Base-by-base conservation (phyloP, 139 green algal species). In the Volvox reticuliferus region DNA sequence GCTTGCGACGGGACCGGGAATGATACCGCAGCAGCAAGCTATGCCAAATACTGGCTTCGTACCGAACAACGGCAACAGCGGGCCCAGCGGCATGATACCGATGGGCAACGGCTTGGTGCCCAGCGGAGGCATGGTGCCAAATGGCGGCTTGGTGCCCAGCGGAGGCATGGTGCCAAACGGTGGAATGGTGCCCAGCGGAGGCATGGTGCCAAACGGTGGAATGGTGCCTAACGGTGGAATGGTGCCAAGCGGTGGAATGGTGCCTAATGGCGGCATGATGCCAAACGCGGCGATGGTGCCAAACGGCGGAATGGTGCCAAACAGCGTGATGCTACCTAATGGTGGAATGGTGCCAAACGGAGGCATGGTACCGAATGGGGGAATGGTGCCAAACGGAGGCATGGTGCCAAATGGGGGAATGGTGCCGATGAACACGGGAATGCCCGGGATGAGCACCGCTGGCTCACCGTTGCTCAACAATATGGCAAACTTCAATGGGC, bases 11-110 rank as follows among this genome's bases (percentile, higher is more conserved):
- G 76, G 75, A 32, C 44, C 65, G 12, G 84, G 71, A 22, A 92
- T 89, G 89, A 73, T 89, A 21, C 81, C 71, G 5, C 71, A 88
- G 82, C 89, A 88, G 82, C 89, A 89, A 63, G 44, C n/a, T 24
- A 44, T 90, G 86, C 12, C 17, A 44, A 77, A 90, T 26, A 1
- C 50, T 12, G 86, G 86, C 50, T 90, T 90, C 12, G 55, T 90
- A 32, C 69, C 86, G 0, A 89, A 68, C 69, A 71, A 6, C 36
- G 16, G 35, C 19, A 33, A 37, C 0, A 26, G 26, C 44, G 71
- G 68, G 0, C 73, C 86, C 18, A 44, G 37, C 19, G 86, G 86
- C 73, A 90, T 90, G 86, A 83, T 90, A 76, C 86, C 86, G 0
- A 69, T 86, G 76, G 68, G 73, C 1, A 91, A 91, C 62, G 75